Evolutionary conservation across 495 filamentous ascomycete genomes (phyloP), one percentile per base, ranked within the genome.

Genomic region (Penicillium angulare): DNA sequence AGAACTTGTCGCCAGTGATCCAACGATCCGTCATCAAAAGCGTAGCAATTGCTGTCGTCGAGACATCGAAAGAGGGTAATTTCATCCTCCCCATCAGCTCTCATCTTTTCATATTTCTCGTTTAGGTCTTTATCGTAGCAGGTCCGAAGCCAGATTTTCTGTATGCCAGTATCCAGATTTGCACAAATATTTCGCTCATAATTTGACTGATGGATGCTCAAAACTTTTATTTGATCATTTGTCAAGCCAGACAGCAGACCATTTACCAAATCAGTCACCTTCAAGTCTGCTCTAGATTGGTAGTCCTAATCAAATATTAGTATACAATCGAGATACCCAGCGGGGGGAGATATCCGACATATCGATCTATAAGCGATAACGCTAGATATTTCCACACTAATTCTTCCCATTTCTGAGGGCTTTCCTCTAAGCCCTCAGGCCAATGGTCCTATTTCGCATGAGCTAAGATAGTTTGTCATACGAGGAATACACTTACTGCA

Each of bases 1-100:
- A 54, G 16, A 15, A 49, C 26, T 49, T 22, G 51, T 43, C 51
- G 45, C 51, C 51, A 54, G 31, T 23, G 17, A 23, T 46, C 42
- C 29, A 7, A 32, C 29, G 39, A 42, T 42, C 39, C 20, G 39
- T 44, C 23, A 44, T 44, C 42, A 32, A 44, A 31, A 32, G 42
- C 42, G 26, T 44, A 44, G 26, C 3, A 24, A 44, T 44, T 44
- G 23, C 42, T 29, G 12, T 44, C 42, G 42, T 44, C 42, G 42
- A 44, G 42, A 44, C 42, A 44, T 44, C 42, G 42, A 44, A 44
- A 44, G 42, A 44, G 42, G 42, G 42, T 29, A 44, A 32, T n/a
- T 44, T 32, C 42, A 44, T 44, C 42, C 26, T 29, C 42, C 42
- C 42, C 42, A 31, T 44, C 42, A 29, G 42, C 42, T 44, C 23